Conservation (phyloP, 441 rosid species). For the Pelargonium myrrhifolium region DNA sequence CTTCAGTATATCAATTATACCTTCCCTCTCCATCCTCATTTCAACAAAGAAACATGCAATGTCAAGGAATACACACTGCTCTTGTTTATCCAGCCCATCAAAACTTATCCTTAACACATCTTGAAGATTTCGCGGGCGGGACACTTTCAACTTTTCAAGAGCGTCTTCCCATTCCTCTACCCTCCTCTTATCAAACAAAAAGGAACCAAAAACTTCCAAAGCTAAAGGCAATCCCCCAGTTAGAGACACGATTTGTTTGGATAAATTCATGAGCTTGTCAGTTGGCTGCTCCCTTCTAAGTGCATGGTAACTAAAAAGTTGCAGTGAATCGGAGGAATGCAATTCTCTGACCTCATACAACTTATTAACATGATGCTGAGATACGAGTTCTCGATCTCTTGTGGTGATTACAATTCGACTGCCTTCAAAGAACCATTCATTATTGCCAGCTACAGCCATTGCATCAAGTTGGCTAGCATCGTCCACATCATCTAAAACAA, state of each 20-base stretch:
- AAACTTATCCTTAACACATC: constrained; percentile 37
- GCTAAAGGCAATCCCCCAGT: constrained; percentile 50
- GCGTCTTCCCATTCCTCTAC: constrained; percentile 35
- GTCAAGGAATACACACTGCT: constrained; percentile 46
- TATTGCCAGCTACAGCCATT: constrained; percentile 20
- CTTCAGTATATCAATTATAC: constrained; percentile 32
- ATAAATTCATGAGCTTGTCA: constrained; percentile 23
- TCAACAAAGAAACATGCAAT: constrained; percentile 45
- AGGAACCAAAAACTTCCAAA: constrained; percentile 53
- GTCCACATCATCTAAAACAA: constrained; percentile 35
- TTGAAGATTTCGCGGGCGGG: constrained; percentile 28
- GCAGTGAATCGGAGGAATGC: constrained; percentile 14
- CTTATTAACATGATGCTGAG: constrained; percentile 8
- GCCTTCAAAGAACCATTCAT: constrained; percentile 28
- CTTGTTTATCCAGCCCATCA: constrained; percentile 31
- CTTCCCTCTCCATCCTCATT: constrained; percentile 35
- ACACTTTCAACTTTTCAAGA: constrained; percentile 30
- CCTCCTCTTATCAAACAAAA: constrained; percentile 41
- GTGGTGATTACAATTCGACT: constrained; percentile 40
- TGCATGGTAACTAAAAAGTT: constrained; percentile 50
- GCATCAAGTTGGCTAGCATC: constrained; percentile 24
- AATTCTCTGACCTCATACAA: constrained; percentile 30
- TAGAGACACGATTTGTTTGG: constrained; percentile 34
- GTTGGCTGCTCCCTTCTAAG: constrained; percentile 40
- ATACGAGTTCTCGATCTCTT: constrained; percentile 26